These are phyloP conservation scores for Lactifluus subvellereus DNA, from an alignment of 768 basidiomycete genomes.

Conservation along the genomic window DNA sequence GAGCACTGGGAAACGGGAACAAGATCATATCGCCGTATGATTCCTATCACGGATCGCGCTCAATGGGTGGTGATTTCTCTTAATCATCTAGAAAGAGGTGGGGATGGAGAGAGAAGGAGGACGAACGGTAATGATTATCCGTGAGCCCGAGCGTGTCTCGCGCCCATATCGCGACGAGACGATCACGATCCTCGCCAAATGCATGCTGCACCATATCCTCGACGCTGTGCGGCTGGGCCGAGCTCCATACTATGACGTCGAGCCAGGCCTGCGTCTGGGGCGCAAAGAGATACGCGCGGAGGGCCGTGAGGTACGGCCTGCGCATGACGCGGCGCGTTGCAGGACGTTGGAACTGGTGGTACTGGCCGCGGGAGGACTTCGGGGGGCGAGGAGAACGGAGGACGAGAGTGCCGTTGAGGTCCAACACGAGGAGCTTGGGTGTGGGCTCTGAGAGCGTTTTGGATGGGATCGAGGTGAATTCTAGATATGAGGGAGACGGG, in stretches of 20 bases:
- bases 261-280: constrained; percentile 57
- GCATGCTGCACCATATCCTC: constrained; percentile 62
- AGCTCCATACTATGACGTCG: constrained; percentile 87
- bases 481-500: constrained; percentile 37
- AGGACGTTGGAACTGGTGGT: not conserved
- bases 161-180: constrained; percentile 67
- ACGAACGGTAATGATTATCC: constrained; percentile 60
- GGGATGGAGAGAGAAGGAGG: constrained; percentile 24
- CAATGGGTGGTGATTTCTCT: not conserved
- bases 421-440: constrained; percentile 67
- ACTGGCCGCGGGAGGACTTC: not conserved
- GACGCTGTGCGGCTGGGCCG: constrained; percentile 77
- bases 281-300: constrained; percentile 59
- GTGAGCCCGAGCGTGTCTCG: constrained; percentile 70
- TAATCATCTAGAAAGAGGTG: constrained; percentile 1
- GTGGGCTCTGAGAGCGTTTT: constrained; percentile 27
- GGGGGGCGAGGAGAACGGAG: constrained; percentile 44
- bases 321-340: constrained; percentile 42
- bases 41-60: constrained; percentile 23
- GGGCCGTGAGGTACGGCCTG: constrained; percentile 60
- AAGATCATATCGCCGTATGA: not conserved
- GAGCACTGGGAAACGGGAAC: not conserved
- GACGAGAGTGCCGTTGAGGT: constrained; percentile 71
- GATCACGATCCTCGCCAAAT: constrained; percentile 42
- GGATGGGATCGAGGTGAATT: constrained; percentile 31